A percentile compares a stretch with the other conserved stretches of the same genome.
Conservation (phyloP, 148 eudicot genomes). For the Gaultheria prostrata region DNA sequence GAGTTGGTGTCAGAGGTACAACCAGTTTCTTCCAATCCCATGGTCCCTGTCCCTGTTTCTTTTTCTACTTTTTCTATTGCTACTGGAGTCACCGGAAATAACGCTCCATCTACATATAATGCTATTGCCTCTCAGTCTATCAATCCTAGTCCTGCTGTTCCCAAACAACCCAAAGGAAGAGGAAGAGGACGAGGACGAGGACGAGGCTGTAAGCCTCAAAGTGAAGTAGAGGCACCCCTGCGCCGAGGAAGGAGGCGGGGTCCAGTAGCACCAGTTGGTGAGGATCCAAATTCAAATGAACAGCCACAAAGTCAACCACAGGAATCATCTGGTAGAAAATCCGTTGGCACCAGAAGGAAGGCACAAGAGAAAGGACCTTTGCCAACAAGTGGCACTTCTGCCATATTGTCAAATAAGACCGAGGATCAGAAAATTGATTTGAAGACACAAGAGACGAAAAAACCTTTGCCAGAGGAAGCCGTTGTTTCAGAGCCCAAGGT, state of each 20-base stretch:
- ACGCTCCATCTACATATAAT: constrained; percentile 21
- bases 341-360: constrained; percentile 35
- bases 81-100: constrained; percentile 24
- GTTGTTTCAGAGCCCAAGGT: neutral
- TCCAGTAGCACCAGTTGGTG: constrained; percentile 29
- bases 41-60: constrained; percentile 31
- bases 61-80: constrained; percentile 28
- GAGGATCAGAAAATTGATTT: constrained; percentile 11
- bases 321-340: constrained; percentile 38
- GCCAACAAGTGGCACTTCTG: neutral
- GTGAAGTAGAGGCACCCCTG: constrained; percentile 46
- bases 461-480: neutral
- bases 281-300: constrained; percentile 35
- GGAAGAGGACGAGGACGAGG: constrained; percentile 29
- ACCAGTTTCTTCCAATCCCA: constrained; percentile 22
- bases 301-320: constrained; percentile 31
- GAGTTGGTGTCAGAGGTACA: constrained; percentile 12
- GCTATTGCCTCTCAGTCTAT: constrained; percentile 28
- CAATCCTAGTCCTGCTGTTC: constrained; percentile 27
- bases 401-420: constrained; percentile 11
- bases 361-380: constrained; percentile 3
- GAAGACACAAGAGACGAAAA: neutral
- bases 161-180: constrained; percentile 38
- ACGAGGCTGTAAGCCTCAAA: constrained; percentile 39
- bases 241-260: constrained; percentile 70